phyloP scores from a whole-genome alignment of 768 basidiomycete species.

The Tricholoma terreum region DNA sequence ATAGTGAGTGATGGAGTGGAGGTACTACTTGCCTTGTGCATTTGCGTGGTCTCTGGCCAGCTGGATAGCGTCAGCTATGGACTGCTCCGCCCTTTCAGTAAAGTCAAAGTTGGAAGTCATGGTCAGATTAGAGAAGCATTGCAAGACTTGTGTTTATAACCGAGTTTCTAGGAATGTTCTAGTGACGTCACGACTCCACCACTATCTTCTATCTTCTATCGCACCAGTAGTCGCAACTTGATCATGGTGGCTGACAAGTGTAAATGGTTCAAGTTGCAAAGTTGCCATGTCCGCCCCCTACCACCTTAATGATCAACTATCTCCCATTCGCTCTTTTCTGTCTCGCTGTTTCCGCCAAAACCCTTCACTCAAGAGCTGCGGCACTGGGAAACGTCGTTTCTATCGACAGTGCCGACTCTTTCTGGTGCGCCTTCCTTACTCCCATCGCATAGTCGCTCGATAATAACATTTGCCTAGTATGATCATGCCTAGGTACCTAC shows the following conservation, averaged over 20 bases:
- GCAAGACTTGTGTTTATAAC: too few relatives aligned
- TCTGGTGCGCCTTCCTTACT: constrained; percentile 37
- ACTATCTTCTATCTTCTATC: too few relatives aligned
- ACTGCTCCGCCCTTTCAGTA: constrained; percentile 79
- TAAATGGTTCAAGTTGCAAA: too few relatives aligned
- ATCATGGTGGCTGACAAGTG: not conserved
- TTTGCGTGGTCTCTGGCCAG: constrained; percentile 83
- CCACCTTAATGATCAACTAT: not conserved
- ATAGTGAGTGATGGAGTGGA: too few relatives aligned
- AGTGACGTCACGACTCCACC: too few relatives aligned
- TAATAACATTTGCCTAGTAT: constrained; percentile 26
- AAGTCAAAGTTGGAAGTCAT: constrained; percentile 70
- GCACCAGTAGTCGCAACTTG: too few relatives aligned
- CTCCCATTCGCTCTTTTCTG: not conserved
- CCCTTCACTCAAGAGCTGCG: constrained; percentile 24
- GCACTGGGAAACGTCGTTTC: constrained; percentile 48
- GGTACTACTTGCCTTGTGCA: too few relatives aligned
- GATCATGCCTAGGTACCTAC: constrained; percentile 44
- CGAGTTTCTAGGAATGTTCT: too few relatives aligned
- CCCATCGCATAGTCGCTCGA: not conserved
- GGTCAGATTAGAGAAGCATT: not conserved
- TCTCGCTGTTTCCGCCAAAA: not conserved
- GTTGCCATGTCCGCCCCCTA: too few relatives aligned
- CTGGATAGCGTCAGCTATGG: constrained; percentile 69
- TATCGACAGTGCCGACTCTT: constrained; percentile 39